Evolutionary conservation across 192 early-diverging fungal species (phyloP), one percentile per base, ranked within the genome.

Genomic region (Backusella macrospora): DNA sequence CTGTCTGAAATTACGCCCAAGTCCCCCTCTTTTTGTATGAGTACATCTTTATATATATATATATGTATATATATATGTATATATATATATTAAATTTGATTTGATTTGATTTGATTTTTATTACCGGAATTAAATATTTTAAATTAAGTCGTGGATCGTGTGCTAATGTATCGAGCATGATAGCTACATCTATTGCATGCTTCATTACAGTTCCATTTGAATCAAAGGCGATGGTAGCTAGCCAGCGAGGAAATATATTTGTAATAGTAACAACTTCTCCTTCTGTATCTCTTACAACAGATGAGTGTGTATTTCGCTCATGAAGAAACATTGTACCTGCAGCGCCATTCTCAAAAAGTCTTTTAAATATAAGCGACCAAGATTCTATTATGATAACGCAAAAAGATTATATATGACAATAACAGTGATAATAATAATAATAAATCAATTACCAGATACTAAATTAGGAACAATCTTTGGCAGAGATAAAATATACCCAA

Each of bases 181-280:
- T 62, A 0, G 76, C 76, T 0, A 78, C 76, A 34, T 78, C 76
- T n/a, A 78, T 45, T 0, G 76, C 76, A 70, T 78, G 76, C 9
- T 73, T 73, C 66, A 78, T 78, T 1, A 78, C 42, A 8, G 73
- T 7, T 3, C 72, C 66, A 40, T 40, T 49, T 18, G 71, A n/a
- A 64, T 39, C 62, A 49, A 78, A 73, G 8, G 76, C 76, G 12
- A 78, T 72, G 13, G 42, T 68, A 8, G 67, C 45, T 6, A 78
- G 47, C 76, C 76, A 78, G 16, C 23, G 21, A 12, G 76, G 76
- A 68, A 77, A 73, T 1, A 72, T 8, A 18, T 39, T 62, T n/a
- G 45, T n/a, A 7, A 76, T 15, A 45, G 18, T 44, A 2, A 14
- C 12, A 67, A 48, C 18, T 48, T 67, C 18, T 37, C 73, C 63